Evolutionary conservation across 345 rosid species (phyloP), one percentile per base, ranked within the genome.

Genomic region (Salix caprea): DNA sequence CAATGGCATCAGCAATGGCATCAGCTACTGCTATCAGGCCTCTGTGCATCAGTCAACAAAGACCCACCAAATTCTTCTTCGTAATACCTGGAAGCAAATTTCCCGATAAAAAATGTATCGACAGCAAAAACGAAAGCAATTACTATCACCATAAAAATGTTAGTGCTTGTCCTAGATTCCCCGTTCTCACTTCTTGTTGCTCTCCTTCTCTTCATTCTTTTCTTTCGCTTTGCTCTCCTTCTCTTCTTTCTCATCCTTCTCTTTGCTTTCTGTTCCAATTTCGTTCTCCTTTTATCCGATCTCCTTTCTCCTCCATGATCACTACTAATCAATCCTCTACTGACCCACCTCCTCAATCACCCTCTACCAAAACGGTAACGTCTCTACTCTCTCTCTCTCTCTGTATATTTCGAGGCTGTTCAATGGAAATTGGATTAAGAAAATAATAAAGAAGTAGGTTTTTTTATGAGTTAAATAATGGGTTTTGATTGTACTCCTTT

Each of bases 361-460:
- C 89, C 44, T 79, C 90, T 65, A 6, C 78, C 39, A 87, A 89
- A 74, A 92, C 94, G 86, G 97, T 86, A 24, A 67, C 46, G 75
- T 40, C 1, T 69, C 71, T 15, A 12, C 67, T 34, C 66, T 67
- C 40, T 69, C n/a, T 36, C 0, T 67, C 8, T 44, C 14, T 7
- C 62, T 71, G 21, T 30, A 69, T 26, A 44, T 46, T 18, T 44
- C 24, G 30, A 19, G 40, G 19, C 34, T 66, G 15, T 19, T 66
- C 40, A 66, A 19, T 16, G 40, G n/a, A 34, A 66, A 28, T 66
- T 46, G 50, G 50, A 4, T 14, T 14, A 56, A 56, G 71, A 40
- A 12, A 6, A 7, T 19, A 3, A 9, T 11, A 40, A 68, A 39
- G 46, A 67, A 21, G 19, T 65, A 13, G 19, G 10, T 1, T 16